phyloP scores from a whole-genome alignment of 164 flowering plant species.

The Liquidambar formosana region DNA sequence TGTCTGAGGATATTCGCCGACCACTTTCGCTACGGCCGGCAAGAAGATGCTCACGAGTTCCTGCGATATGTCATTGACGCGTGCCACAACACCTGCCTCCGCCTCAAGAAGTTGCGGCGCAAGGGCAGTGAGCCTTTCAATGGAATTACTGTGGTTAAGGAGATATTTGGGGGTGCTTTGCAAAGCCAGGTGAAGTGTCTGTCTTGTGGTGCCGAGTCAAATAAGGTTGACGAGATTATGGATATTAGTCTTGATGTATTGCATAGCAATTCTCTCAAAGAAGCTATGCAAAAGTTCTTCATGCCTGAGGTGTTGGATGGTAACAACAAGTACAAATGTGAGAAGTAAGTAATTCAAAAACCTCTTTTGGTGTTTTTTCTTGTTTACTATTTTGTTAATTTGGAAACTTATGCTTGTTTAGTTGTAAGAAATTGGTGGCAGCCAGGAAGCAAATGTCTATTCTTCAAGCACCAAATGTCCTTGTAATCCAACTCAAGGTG shows the following conservation, averaged over 20 bases:
- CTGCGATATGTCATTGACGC: conserved; percentile 90
- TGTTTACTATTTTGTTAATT: background rate
- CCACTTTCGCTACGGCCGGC: conserved; percentile 71
- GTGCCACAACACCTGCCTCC: conserved; percentile 79
- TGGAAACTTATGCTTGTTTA: conserved; percentile 31
- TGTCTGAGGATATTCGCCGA: conserved; percentile 67
- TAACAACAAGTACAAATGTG: conserved; percentile 85
- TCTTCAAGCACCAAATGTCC: conserved; percentile 86
- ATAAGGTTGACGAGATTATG: conserved; percentile 94
- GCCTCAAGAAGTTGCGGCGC: conserved; percentile 58
- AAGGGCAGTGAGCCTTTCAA: conserved; percentile 20
- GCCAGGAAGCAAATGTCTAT: conserved; percentile 96
- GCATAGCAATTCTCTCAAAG: conserved; percentile 60
- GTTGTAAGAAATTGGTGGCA: conserved; percentile 84
- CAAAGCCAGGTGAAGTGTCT: conserved; percentile 92
- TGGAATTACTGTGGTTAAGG: conserved; percentile 58
- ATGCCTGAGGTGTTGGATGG: conserved; percentile 92
- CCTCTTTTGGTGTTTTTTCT: background rate
- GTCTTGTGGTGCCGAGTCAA: conserved; percentile 73
- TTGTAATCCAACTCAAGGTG: conserved; percentile 96
- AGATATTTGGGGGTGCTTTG: conserved; percentile 90
- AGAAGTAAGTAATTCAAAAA: conserved; percentile 51
- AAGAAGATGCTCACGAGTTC: conserved; percentile 99
- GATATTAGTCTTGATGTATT: conserved; percentile 87
- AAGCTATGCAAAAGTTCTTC: conserved; percentile 77